Evolutionary conservation across 768 basidiomycete species (phyloP).

Genomic region (Xerocomellus dryophilus): DNA sequence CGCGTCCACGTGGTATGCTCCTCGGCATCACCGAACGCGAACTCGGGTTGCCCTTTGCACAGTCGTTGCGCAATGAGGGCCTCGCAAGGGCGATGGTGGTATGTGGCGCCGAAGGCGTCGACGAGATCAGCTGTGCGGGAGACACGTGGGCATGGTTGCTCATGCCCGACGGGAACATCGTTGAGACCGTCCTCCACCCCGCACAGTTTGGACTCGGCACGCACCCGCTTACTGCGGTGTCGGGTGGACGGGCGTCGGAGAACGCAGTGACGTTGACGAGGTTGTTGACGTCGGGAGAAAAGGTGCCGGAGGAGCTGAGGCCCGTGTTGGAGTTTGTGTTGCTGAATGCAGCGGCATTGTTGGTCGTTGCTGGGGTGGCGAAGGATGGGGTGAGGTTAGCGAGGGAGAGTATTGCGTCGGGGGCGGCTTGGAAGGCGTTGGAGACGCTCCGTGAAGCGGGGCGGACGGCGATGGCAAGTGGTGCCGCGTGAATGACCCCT

Average conservation of each 20-base stretch:
- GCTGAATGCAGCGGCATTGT: slow-evolving; percentile 84
- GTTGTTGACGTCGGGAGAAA: slow-evolving; percentile 57
- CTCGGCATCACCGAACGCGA: slow-evolving; percentile 83
- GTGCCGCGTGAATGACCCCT: too few species aligned
- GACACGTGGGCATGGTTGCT: slow-evolving; percentile 85
- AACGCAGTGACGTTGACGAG: slow-evolving; percentile 74
- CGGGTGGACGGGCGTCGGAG: slow-evolving; percentile 69
- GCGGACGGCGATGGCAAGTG: neutral
- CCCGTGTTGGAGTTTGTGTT: slow-evolving; percentile 84
- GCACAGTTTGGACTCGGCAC: slow-evolving; percentile 71
- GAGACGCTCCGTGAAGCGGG: slow-evolving; percentile 49
- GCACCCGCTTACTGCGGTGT: slow-evolving; percentile 69
- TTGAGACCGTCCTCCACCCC: slow-evolving; percentile 60
- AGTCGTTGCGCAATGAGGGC: slow-evolving; percentile 68
- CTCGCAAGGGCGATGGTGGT: slow-evolving; percentile 88
- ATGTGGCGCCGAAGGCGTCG: slow-evolving; percentile 86
- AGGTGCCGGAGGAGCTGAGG: slow-evolving; percentile 54
- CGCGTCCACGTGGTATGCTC: slow-evolving; percentile 82
- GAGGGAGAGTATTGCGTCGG: slow-evolving; percentile 55
- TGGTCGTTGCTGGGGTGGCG: slow-evolving; percentile 81
- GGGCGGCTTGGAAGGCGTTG: slow-evolving; percentile 58
- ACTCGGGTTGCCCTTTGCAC: slow-evolving; percentile 79
- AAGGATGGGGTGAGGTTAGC: slow-evolving; percentile 70
- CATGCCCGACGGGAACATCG: slow-evolving; percentile 57
- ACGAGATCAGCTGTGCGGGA: slow-evolving; percentile 95